Evolutionary conservation across 1,284 basidiomycete species (phyloP).

Genomic region (Exobasidium cylindrosporum): DNA sequence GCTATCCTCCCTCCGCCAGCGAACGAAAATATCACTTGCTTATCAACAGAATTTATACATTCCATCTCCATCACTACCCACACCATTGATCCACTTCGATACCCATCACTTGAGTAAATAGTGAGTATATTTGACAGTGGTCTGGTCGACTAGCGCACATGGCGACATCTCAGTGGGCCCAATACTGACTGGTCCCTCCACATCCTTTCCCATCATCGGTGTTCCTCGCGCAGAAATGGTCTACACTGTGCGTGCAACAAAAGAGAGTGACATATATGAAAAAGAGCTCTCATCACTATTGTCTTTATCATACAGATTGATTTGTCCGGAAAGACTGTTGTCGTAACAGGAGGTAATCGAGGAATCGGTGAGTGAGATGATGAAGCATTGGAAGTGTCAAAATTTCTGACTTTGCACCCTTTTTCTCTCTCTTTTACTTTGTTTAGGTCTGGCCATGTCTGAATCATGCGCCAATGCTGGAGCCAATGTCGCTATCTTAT

Average conservation of each 20-base stretch:
- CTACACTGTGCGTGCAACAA: neutral
- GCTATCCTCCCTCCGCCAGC: no score
- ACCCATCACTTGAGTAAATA: no score
- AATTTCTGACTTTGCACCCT: neutral
- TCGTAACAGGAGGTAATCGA: conserved; percentile 61
- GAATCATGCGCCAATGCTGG: conserved; percentile 50
- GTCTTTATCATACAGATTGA: conserved; percentile 18
- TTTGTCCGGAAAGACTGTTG: conserved; percentile 39
- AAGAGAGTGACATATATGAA: no score
- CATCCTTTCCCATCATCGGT: neutral
- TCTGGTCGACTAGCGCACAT: no score
- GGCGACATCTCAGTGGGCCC: no score
- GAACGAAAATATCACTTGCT: no score
- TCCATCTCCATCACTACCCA: no score
- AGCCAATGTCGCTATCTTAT: conserved; percentile 54
- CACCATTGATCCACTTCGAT: no score
- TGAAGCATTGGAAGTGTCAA: conserved; percentile 14
- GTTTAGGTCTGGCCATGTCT: conserved; percentile 48
- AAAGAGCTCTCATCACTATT: neutral
- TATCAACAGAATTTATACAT: no score
- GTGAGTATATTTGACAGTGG: no score
- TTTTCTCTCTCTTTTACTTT: conserved; percentile 16
- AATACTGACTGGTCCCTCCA: neutral
- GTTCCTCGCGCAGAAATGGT: neutral
- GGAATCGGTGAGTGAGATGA: conserved; percentile 36